Percentiles rank a stretch among this genome's conserved stretches.
Conservation (phyloP, 1,284 basidiomycete genomes). For the Malassezia japonica region DNA sequence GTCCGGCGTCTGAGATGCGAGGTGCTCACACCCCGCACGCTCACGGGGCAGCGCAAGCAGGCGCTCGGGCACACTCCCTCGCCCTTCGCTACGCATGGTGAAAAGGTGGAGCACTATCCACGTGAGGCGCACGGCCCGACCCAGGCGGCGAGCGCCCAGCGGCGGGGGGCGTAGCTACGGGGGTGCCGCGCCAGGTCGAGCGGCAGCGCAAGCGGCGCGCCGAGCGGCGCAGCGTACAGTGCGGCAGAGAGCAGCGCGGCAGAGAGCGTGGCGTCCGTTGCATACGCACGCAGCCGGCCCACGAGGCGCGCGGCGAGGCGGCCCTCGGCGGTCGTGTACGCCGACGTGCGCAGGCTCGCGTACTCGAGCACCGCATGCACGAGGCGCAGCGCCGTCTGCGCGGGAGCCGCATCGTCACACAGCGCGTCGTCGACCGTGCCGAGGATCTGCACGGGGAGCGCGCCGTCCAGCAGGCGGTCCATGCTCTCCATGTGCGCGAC, state of each 20-base stretch:
- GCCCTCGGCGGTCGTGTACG: neutral
- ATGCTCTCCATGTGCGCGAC: conserved; percentile 19
- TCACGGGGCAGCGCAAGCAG: neutral
- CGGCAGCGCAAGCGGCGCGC: neutral
- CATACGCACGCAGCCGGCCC: neutral
- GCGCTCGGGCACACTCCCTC: neutral
- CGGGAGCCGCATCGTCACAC: neutral
- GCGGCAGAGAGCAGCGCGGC: neutral
- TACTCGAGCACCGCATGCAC: neutral
- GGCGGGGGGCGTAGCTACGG: neutral
- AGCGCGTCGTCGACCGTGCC: conserved; percentile 8
- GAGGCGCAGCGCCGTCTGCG: neutral
- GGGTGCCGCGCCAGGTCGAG: neutral
- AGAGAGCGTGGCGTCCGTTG: neutral
- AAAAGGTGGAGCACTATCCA: neutral
- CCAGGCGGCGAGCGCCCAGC: conserved; percentile 1
- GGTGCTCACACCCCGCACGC: conserved; percentile 10
- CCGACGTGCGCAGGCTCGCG: neutral
- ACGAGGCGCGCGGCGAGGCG: neutral
- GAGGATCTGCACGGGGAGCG: conserved; percentile 13
- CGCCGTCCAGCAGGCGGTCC: conserved; percentile 17
- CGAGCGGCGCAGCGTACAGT: neutral
- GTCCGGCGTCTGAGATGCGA: neutral
- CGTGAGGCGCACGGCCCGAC: neutral
- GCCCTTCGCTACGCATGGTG: neutral